Conservation (phyloP, 1,284 basidiomycete species). For the Ganoderma boninense region DNA sequence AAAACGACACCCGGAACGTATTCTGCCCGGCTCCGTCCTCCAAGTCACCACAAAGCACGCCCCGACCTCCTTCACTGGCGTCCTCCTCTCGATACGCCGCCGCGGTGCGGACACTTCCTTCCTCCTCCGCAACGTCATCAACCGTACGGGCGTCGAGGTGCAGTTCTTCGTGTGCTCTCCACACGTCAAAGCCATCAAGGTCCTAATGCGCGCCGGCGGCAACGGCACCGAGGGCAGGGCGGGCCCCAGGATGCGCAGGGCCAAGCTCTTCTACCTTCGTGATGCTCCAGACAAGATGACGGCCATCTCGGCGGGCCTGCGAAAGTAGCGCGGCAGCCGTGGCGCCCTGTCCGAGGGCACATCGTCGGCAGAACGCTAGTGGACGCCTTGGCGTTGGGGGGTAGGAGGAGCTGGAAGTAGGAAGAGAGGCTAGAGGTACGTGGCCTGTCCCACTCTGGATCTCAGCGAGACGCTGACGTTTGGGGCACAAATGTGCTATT, state of each 20-base stretch:
- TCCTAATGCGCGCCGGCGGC: constrained; percentile 64
- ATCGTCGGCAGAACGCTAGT: neutral
- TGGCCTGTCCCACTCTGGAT: constrained; percentile 6
- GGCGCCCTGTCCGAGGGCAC: neutral
- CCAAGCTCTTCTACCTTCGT: constrained; percentile 82
- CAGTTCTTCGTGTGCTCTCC: constrained; percentile 88
- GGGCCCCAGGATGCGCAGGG: constrained; percentile 66
- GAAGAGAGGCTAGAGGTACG: constrained; percentile 15
- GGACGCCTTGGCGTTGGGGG: neutral
- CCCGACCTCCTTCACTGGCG: constrained; percentile 85
- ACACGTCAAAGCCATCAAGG: constrained; percentile 84
- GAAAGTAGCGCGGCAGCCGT: constrained; percentile 15
- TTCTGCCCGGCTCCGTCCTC: constrained; percentile 84
- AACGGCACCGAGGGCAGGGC: constrained; percentile 49
- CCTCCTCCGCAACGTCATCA: constrained; percentile 86
- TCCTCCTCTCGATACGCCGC: constrained; percentile 82
- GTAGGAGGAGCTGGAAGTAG: neutral
- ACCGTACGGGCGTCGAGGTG: constrained; percentile 91
- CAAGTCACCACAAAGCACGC: constrained; percentile 77
- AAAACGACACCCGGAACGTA: constrained; percentile 68
- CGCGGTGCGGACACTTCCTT: constrained; percentile 87
- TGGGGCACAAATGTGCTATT: constrained; percentile 22
- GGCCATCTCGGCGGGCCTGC: constrained; percentile 68
- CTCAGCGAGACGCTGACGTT: constrained; percentile 28
- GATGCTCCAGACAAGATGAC: constrained; percentile 85